Evolutionary conservation across 352 stramenopile species (phyloP).

Genomic region (Phytopythium cucurbitacearum): DNA sequence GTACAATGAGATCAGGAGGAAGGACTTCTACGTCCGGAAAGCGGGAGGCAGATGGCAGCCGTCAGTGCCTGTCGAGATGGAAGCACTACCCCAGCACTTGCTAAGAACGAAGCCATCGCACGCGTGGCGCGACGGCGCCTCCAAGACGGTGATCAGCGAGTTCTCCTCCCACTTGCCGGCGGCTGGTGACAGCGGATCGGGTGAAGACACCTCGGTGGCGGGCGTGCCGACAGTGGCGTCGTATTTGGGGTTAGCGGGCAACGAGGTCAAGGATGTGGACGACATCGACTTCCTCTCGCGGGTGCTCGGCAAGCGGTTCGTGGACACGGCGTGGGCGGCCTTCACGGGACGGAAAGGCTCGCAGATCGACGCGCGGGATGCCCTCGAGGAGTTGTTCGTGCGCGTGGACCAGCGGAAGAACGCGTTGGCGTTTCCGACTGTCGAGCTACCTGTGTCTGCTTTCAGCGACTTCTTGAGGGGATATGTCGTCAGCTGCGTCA

Average conservation of each 20-base stretch:
- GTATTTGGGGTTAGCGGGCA: neutral
- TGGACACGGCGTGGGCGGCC: conserved; percentile 49
- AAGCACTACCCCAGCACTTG: neutral
- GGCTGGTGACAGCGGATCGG: neutral
- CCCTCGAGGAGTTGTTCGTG: conserved; percentile 30
- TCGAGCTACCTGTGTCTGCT: conserved; percentile 33
- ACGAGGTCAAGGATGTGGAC: conserved; percentile 21
- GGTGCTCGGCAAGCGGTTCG: conserved; percentile 55
- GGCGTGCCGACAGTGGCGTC: neutral
- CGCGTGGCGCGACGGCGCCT: conserved; percentile 56
- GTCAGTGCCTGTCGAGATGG: neutral
- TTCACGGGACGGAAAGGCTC: conserved; percentile 31
- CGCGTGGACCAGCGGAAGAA: conserved; percentile 53
- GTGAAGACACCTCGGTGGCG: neutral
- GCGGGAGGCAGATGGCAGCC: conserved; percentile 9
- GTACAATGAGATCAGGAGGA: conserved; percentile 34
- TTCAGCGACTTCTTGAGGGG: conserved; percentile 59
- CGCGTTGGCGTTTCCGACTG: conserved; percentile 15
- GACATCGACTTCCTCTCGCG: conserved; percentile 57
- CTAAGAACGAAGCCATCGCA: conserved; percentile 57
- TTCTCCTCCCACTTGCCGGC: conserved; percentile 17
- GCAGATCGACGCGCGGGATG: conserved; percentile 20
- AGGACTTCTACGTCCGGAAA: conserved; percentile 67
- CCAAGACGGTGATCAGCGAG: conserved; percentile 4
- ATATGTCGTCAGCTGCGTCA: conserved; percentile 47